Conservation (phyloP, 202 grass and related monocot species). For the Setaria italica region DNA sequence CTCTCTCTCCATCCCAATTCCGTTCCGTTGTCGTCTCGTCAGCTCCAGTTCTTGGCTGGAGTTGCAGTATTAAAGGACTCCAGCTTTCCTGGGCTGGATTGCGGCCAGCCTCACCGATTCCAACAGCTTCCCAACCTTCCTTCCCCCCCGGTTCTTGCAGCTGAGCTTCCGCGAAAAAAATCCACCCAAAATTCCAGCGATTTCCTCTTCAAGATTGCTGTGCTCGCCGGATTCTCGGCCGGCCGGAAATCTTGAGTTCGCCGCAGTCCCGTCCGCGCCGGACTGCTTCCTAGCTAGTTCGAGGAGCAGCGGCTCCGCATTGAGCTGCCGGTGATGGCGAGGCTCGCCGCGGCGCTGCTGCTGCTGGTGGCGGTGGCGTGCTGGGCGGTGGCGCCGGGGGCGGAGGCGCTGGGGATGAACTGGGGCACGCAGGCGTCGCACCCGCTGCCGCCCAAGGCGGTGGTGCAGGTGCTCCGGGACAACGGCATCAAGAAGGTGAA, state of each 20-base stretch:
- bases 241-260: not conserved
- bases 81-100: slow-evolving; percentile 21
- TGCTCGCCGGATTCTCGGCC: not conserved
- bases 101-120: not conserved
- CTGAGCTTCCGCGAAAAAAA: not conserved
- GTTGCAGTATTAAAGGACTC: not conserved
- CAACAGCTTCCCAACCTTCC: not conserved
- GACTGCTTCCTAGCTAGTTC: not conserved
- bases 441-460: slow-evolving; percentile 63
- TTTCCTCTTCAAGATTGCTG: not conserved
- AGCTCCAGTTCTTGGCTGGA: not conserved
- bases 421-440: slow-evolving; percentile 80
- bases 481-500: slow-evolving; percentile 78
- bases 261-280: not conserved
- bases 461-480: slow-evolving; percentile 62
- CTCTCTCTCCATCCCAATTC: not conserved
- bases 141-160: not conserved
- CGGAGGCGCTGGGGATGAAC: slow-evolving; percentile 59
- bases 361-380: too few species aligned
- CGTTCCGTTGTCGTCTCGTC: not conserved
- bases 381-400: not conserved
- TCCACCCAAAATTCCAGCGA: not conserved
- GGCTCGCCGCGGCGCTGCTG: not conserved
- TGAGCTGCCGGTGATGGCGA: slow-evolving; percentile 7
- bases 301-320: not conserved